Evolutionary conservation across 163 green algal genomes (phyloP), one percentile per base, ranked within the genome.

Genomic region (Volvox carteri): DNA sequence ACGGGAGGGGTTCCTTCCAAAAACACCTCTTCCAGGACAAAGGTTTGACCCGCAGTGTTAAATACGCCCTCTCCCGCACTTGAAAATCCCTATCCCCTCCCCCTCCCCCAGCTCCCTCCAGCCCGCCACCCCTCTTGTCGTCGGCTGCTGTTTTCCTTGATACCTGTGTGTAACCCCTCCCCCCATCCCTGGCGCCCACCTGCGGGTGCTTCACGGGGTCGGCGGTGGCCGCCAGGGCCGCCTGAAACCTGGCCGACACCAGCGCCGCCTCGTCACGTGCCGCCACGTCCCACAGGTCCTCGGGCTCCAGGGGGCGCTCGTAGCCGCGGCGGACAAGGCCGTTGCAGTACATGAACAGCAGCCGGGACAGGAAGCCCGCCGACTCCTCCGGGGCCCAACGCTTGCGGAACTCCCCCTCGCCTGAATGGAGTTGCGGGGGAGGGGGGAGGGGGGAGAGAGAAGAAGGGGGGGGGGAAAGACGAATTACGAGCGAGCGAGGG

Each of bases 251-350:
- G 1, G 62, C 58, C 14, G 84, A 90, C 33, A 96, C 88, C 16
- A 23, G 18, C 0, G 21, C 30, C 0, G 94, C 91, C 16, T 94
- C 88, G 58, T 98, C 94, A 4, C 52, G n/a, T 21, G 46, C 12
- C 3, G 92, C 86, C 75, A 96, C 80, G 76, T 95, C 90, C 96
- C 96, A 98, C n/a, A 98, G 78, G 84, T 98, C 96, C 2, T 95
- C 91, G 42, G 93, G 86, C 37, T 96, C 91, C 41, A 98, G 90
- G 11, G 95, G 93, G 76, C 97, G 96, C n/a, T 76, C 39, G 33
- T 62, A 80, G 19, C 96, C 96, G 33, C 67, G 60, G 42, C 52
- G 56, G 0, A 98, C 92, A 0, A 98, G 92, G 33, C 87, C 46
- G 81, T 93, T 93, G 65, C 95, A 94, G 74, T 95, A 98, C 33